phyloP scores from a whole-genome alignment of 2,329 filamentous ascomycete genomes.

The Botrytis deweyae region DNA sequence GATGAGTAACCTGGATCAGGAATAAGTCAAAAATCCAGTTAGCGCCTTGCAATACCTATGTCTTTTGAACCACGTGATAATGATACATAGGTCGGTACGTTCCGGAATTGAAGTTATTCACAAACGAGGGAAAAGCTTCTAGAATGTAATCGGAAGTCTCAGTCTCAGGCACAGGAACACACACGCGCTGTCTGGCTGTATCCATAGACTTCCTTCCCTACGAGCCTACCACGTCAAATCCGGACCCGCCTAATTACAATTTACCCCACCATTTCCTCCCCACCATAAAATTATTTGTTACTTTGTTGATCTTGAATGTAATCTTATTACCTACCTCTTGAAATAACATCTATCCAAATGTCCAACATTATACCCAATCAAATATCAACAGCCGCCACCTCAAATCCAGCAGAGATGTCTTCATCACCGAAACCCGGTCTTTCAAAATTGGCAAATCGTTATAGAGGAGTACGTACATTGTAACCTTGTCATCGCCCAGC shows the following conservation, averaged over 20 bases:
- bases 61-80: background rate
- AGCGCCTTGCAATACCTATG: background rate
- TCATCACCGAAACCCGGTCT: conserved; percentile 29
- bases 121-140: background rate
- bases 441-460: conserved; percentile 42
- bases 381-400: conserved; percentile 23
- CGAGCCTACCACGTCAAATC: background rate
- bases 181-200: background rate
- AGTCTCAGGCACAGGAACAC: background rate
- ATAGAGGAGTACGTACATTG: conserved; percentile 55
- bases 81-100: background rate
- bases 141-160: background rate
- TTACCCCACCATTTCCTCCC: conserved; percentile 10
- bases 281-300: conserved; percentile 11
- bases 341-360: background rate
- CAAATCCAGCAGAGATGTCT: conserved; percentile 28
- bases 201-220: background rate
- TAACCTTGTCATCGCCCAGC: background rate
- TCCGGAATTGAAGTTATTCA: background rate
- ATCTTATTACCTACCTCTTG: background rate
- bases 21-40: background rate
- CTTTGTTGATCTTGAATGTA: background rate
- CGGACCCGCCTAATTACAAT: background rate
- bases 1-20: background rate
- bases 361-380: conserved; percentile 25